Evolutionary conservation across 2,329 filamentous ascomycete genomes (phyloP), one percentile per base, ranked within the genome.

Genomic region (Diaporthe eres): DNA sequence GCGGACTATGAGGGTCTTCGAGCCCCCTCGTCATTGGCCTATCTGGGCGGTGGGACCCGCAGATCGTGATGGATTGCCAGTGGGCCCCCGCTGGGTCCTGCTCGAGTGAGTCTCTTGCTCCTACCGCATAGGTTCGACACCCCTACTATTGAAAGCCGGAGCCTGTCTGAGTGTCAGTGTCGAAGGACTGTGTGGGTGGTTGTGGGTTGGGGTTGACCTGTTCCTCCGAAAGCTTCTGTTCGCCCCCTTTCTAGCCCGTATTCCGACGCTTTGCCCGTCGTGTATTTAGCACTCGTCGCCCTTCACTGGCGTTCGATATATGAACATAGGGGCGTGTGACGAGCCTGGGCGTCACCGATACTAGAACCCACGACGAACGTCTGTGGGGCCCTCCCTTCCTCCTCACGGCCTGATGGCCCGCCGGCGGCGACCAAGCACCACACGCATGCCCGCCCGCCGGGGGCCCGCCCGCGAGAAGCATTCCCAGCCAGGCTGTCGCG

Each of bases 61-160:
- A 75, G 76, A 74, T 70, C 78, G 61, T 5, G 44, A 58, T 67
- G 76, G 77, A 71, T 77, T 77, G 77, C 51, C 74, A 71, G 34
- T 57, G 67, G 67, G 67, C 34, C 67, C 37, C 37, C 37, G 65
- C 65, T 42, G 34, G 47, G 47, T 68, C 65, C 47, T 42, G 31
- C 65, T 53, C n/a, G 65, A 61, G 58, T 63, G 49, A 28, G 12
- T 42, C 53, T 47, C 17, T n/a, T 61, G 31, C 51, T 71, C 4
- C 68, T 51, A 28, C 70, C 44, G 44, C 10, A 37, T 25, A 37
- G 25, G 34, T 10, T 37, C 47, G 15, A 37, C 65, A 37, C 65
- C 65, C 31, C 34, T 12, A 53, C 65, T 68, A 42, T 53, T 53
- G 47, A 68, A 17, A 19, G 47, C 65, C 65, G 65, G 65, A 8